These are phyloP conservation scores for Neofusicoccum sp. DNA, from an alignment of 2,329 filamentous ascomycete genomes.

Conservation along the genomic window DNA sequence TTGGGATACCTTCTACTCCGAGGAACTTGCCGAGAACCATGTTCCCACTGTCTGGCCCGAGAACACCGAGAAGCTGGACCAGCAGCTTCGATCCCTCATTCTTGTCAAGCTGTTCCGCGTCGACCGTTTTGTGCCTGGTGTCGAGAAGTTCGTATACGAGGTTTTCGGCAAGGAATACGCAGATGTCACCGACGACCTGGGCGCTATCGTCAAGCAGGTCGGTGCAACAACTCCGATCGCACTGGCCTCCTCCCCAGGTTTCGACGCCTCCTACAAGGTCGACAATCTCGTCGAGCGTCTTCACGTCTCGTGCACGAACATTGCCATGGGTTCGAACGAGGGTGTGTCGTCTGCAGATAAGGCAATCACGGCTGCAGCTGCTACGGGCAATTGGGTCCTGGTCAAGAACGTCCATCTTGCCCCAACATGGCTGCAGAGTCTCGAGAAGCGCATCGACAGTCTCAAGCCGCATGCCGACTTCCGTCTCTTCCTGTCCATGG, in stretches of 20 bases:
- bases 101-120: constrained; percentile 93
- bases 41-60: constrained; percentile 76
- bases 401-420: constrained; percentile 99
- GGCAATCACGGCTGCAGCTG: constrained; percentile 87
- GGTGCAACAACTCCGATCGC: constrained; percentile 82
- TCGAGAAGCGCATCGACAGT: constrained; percentile 94
- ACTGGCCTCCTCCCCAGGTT: constrained; percentile 90
- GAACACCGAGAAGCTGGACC: constrained; percentile 64
- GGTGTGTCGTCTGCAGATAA: constrained; percentile 90
- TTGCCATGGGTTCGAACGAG: constrained; percentile 98
- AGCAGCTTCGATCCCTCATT: constrained; percentile 77
- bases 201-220: constrained; percentile 80
- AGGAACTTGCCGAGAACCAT: constrained; percentile 82
- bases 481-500: constrained; percentile 96
- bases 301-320: constrained; percentile 83
- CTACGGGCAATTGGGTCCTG: constrained; percentile 90
- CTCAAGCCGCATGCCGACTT: constrained; percentile 93
- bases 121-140: constrained; percentile 89
- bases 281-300: constrained; percentile 87
- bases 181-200: constrained; percentile 81
- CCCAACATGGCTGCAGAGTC: constrained; percentile 91
- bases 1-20: constrained; percentile 80
- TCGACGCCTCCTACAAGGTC: constrained; percentile 98
- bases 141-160: constrained; percentile 81
- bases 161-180: constrained; percentile 84